Conservation (phyloP, 305 asterid genomes). For the Fraxinus sp. region DNA sequence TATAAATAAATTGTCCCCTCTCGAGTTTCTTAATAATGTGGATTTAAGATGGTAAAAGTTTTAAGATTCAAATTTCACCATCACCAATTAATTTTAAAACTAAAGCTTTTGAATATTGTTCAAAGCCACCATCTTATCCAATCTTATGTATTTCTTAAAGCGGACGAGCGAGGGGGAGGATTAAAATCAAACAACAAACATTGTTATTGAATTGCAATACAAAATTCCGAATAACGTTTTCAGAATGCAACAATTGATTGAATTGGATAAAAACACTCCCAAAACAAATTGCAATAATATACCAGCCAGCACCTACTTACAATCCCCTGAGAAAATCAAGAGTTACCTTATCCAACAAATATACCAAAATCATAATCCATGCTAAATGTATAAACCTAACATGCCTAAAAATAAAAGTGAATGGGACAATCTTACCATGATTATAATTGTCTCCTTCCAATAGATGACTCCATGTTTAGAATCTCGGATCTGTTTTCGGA, state of each 20-base stretch:
- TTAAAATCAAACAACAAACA: not conserved
- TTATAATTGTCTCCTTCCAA: not conserved
- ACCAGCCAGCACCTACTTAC: conserved; percentile 16
- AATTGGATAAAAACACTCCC: conserved; percentile 21
- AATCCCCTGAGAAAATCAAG: conserved; percentile 3
- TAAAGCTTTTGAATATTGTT: not conserved
- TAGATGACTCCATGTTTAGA: not conserved
- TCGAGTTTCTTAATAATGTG: not conserved
- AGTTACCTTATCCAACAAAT: conserved; percentile 7
- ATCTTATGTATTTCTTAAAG: not conserved
- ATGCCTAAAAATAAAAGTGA: not conserved
- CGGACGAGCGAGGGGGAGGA: not conserved
- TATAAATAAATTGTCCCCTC: not conserved
- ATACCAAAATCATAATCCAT: conserved; percentile 20
- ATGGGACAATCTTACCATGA: not conserved
- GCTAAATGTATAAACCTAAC: conserved; percentile 12
- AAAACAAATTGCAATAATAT: conserved; percentile 23
- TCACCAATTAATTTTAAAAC: not conserved
- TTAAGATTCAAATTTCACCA: not conserved
- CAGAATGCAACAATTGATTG: conserved; percentile 24
- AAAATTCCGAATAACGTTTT: conserved; percentile 4
- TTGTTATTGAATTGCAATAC: conserved; percentile 16
- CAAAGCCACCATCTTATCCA: not conserved
- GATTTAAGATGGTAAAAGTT: not conserved
- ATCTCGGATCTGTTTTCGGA: not conserved